Base-by-base conservation (phyloP, 345 rosid species). In the Pelargonium nanum region DNA sequence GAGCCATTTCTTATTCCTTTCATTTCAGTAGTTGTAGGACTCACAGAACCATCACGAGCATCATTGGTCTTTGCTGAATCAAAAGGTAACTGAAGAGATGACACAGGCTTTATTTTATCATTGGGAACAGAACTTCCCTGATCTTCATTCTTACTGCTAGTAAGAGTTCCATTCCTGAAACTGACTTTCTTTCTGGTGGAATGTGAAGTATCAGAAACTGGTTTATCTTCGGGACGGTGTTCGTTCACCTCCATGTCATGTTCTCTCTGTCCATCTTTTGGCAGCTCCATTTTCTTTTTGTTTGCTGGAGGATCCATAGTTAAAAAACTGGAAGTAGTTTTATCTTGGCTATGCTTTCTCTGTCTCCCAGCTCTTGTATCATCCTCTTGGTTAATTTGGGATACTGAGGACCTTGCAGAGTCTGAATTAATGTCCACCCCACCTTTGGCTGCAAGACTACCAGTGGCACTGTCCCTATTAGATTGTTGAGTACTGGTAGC, bases 151-250 rank as follows among this genome's bases (percentile, higher is more conserved):
- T 71, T 61, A 68, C 81, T 75, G 13, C 64, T 26, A 34, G 81
- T 76, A 67, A 80, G 77, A 65, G 81, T 80, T 56, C 76, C 82
- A 62, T 85, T 86, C 61, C 89, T 81, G 62, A 86, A 74, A 53
- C 74, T 72, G 63, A 67, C 68, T 70, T 82, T 85, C 73, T 70
- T 85, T 70, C 63, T 65, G 12, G 59, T 74, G 59, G 74, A 74
- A n/a, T 70, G 80, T 22, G 79, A 74, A 60, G 79, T 72, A 50
- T 60, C 62, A 25, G 64, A 62, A 24, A 22, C 59, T 21, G 75
- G 34, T 45, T 73, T 72, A 59, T 79, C 76, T 65, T 75, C 80
- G 5, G 68, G 66, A 69, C 68, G 61, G 59, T 70, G 75, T 70
- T 78, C 75, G 73, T 75, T 73, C 4, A 59, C 55, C 61, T 58